Evolutionary conservation across 208 protist species (phyloP), one percentile per base, ranked within the genome.

Genomic region (Wallacemonas sp.): DNA sequence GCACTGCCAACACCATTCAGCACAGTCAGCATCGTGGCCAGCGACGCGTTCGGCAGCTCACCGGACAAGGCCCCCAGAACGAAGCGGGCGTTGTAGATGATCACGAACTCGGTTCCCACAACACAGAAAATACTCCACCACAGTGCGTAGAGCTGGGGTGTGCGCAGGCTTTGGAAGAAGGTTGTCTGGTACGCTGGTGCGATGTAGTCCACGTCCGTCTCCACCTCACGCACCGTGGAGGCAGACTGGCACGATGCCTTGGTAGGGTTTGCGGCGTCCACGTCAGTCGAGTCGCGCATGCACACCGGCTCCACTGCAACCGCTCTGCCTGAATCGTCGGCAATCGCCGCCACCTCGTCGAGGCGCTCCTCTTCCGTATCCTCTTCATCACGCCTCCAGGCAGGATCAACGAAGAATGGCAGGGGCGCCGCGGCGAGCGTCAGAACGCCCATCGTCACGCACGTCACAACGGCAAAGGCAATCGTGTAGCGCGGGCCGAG

Each of bases 1-100:
- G 76, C 83, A 54, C 78, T 85, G 33, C 83, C 83, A 17, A 79
- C 76, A 26, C 78, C 76, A 50, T 79, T 81, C 36, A 89, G 54
- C 22, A 83, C 73, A 19, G 72, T 85, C 54, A 86, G 63, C 42
- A 89, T 66, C 24, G 76, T 77, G 27, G 57, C 53, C 52, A 84
- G 67, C 17, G 78, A 65, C 0, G 5, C 22, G 34, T 48, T 32
- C 1, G 67, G 41, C 8, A 64, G 64, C 24, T 76, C 59, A 24
- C 64, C 73, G 17, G 71, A 58, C 6, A 81, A 13, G 12, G 76
- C 76, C 13, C 21, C 62, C 26, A 59, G 63, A 30, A 81, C 65
- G 44, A 53, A 73, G 62, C 50, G 36, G 45, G 70, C n/a, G 37
- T 77, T 73, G 19, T 62, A 52, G 22, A 74, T 71, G 24, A 77